Evolutionary conservation across 2,329 filamentous ascomycete species (phyloP).

Genomic region (Chrysosporium keratinophilum): DNA sequence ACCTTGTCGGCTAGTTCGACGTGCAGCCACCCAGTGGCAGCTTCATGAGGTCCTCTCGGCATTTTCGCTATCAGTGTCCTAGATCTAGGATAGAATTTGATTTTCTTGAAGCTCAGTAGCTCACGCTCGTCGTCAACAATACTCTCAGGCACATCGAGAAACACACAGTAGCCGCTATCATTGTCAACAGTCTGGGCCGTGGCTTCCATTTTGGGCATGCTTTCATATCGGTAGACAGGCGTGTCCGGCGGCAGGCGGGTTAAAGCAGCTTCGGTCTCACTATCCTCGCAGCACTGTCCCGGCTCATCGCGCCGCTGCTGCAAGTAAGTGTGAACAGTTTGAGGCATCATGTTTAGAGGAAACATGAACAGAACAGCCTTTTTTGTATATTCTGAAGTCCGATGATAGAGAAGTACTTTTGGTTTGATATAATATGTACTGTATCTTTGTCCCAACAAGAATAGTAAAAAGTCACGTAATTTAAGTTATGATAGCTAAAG

Average conservation of each 20-base stretch:
- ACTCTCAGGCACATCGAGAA: conserved; percentile 3
- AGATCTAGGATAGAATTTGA: neutral
- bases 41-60: conserved; percentile 2
- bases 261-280: conserved; percentile 7
- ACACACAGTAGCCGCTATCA: conserved; percentile 11
- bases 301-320: neutral
- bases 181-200: conserved; percentile 5
- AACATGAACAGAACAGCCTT: too few relatives aligned
- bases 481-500: too few relatives aligned
- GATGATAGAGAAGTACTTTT: too few relatives aligned
- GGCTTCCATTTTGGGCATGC: conserved; percentile 7
- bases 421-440: too few relatives aligned
- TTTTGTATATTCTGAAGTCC: too few relatives aligned
- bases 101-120: neutral
- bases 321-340: neutral
- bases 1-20: neutral
- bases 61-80: conserved; percentile 5
- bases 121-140: neutral
- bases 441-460: too few relatives aligned
- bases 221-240: conserved; percentile 12
- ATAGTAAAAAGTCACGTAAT: too few relatives aligned
- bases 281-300: neutral
- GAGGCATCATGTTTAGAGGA: neutral
- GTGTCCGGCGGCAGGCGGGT: conserved; percentile 3
- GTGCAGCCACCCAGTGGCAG: neutral